Conservation (phyloP, 2,329 filamentous ascomycete genomes). For the Paracoccidioides lutzii region DNA sequence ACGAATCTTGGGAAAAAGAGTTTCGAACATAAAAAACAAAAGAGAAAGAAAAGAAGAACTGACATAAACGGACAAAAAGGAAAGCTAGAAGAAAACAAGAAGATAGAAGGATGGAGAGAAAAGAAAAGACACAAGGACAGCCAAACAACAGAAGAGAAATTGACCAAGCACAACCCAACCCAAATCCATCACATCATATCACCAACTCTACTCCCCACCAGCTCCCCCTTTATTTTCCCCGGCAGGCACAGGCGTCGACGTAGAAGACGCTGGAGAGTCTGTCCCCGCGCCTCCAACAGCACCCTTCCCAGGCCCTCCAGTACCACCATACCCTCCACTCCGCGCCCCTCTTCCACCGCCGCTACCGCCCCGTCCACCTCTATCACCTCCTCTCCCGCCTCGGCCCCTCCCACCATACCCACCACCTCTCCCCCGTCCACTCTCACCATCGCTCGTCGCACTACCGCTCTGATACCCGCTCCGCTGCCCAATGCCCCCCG, state of each 20-base stretch:
- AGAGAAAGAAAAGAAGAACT: neutral
- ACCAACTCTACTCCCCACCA: neutral
- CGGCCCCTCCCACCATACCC: slow-evolving; percentile 48
- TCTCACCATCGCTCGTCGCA: slow-evolving; percentile 58
- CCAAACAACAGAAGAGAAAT: neutral
- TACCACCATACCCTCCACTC: neutral
- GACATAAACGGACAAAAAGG: neutral
- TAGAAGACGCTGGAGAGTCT: neutral
- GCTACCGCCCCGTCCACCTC: slow-evolving; percentile 48
- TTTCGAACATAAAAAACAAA: neutral
- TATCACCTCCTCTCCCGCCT: slow-evolving; percentile 42
- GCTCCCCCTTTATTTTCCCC: neutral
- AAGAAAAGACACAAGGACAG: neutral
- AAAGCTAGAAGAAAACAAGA: neutral
- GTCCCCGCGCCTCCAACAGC: slow-evolving; percentile 23
- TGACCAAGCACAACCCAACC: neutral
- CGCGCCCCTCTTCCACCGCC: neutral
- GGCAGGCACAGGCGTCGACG: neutral
- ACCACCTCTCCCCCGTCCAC: slow-evolving; percentile 47
- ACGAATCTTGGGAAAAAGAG: too few species aligned
- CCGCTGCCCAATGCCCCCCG: slow-evolving; percentile 43
- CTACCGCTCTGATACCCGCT: slow-evolving; percentile 78
- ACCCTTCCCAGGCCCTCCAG: slow-evolving; percentile 42
- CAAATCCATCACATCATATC: neutral
- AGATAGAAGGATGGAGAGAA: neutral